These are phyloP conservation scores for Mortierella polycephala DNA, from an alignment of 371 early-diverging fungal genomes.

Conservation along the genomic window DNA sequence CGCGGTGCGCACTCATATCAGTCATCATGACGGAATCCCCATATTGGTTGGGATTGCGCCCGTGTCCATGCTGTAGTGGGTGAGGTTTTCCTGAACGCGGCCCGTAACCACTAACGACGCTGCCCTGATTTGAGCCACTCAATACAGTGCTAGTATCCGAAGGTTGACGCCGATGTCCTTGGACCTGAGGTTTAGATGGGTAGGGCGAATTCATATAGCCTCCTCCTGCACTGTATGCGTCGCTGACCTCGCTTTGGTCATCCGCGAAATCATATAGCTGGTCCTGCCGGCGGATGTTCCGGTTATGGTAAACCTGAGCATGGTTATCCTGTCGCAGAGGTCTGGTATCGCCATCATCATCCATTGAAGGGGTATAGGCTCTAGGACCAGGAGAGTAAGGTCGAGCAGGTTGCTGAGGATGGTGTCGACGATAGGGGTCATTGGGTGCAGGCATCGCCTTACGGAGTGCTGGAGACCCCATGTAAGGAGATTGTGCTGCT, in stretches of 20 bases:
- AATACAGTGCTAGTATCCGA: conserved; percentile 51
- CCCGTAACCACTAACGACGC: conserved; percentile 46
- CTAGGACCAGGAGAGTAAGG: conserved; percentile 50
- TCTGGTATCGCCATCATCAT: conserved; percentile 41
- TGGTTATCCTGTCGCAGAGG: conserved; percentile 52
- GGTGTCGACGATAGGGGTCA: conserved; percentile 49
- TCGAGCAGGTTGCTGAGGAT: conserved; percentile 36
- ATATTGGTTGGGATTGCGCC: conserved; percentile 26
- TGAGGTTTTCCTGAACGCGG: conserved; percentile 23
- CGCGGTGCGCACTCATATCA: conserved; percentile 43
- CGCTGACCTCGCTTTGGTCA: conserved; percentile 49
- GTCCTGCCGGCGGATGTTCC: conserved; percentile 37
- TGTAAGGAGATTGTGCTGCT: conserved; percentile 27
- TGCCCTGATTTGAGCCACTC: conserved; percentile 53
- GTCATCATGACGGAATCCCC: conserved; percentile 51
- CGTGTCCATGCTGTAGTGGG: conserved; percentile 30
- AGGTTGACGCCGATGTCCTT: conserved; percentile 38
- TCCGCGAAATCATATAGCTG: conserved; percentile 49
- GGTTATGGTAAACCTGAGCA: conserved; percentile 49
- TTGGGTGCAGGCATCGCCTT: conserved; percentile 35
- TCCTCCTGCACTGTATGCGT: conserved; percentile 38
- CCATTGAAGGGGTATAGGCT: conserved; percentile 47
- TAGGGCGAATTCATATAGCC: conserved; percentile 22
- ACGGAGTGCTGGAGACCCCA: conserved; percentile 46
- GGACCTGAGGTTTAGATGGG: conserved; percentile 23